Base-by-base conservation (phyloP, 2,329 filamentous ascomycete species). In the Sarocladium strictum region DNA sequence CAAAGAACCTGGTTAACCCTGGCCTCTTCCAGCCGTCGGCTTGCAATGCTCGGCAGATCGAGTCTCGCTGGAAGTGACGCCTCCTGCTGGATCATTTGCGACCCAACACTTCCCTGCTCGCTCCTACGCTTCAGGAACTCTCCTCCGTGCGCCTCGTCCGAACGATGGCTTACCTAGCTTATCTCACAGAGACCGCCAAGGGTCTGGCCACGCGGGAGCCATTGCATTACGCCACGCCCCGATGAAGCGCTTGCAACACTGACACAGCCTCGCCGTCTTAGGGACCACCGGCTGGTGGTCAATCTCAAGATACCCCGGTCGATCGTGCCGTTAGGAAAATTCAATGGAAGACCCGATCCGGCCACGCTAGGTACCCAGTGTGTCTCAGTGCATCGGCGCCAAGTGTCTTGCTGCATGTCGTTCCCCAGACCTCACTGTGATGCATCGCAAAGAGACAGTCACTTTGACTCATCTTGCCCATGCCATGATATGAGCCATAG, bases 321-420 rank as follows among this genome's bases (percentile, higher is more conserved):
- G 50, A 53, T 53, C 50, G 50, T 38, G 23, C 50, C 32, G 50
- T 53, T 53, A 53, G 33, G 50, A 15, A 40, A 38, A 53, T 38
- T 38, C 29, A 4, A n/a, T 40, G 32, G 50, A 27, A 38, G 5
- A 10, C 50, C 35, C 50, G 50, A 53, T 53, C 33, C 50, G 50
- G 35, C 27, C 11, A 49, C 47, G 27, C 47, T 51, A 51, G 47
- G 19, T 24, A 27, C n/a, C 40, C 47, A 51, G 47, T 19, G 26
- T 51, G 47, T 51, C 47, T 51, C 47, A 51, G 47, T 51, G 47
- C 27, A 51, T 51, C 47, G 47, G 47, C 27, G 47, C 47, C 47
- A 51, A 51, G 47, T 23, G 47, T 51, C 27, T 23, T 11, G 47
- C 26, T 51, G 47, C 24, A 51, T 35, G 27, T 51, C 27, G 5